Evolutionary conservation across 805 yeast genomes (phyloP), one percentile per base, ranked within the genome.

Genomic region (Yarrowia hollandica): DNA sequence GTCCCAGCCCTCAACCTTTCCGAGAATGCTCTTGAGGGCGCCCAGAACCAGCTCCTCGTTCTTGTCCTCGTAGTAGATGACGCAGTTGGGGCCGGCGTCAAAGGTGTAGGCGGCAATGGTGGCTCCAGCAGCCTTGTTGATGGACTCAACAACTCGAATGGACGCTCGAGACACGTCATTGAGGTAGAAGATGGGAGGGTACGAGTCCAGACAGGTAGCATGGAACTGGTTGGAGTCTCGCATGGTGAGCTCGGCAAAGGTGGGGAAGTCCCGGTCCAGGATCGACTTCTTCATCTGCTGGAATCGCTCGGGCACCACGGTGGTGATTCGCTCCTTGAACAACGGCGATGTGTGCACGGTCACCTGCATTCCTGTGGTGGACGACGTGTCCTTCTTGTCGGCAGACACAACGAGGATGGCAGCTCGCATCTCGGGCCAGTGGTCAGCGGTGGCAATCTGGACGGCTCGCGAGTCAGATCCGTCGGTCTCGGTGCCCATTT

Each of bases 21-120:
- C 72, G 68, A 90, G 84, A 63, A 81, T 78, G 60, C 78, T 75
- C 72, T 84, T 76, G 61, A 94, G 74, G 64, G 88, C 77, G 3
- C 90, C 85, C 65, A 92, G 79, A 6, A 94, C 84, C 62, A 76
- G 78, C n/a, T 74, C 66, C 73, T 90, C 96, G 73, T 92, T 82
- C 67, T 83, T 77, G 64, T 80, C 80, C 69, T 85, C 83, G 71
- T 94, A 94, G 75, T 94, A 94, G 62, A 94, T 81, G 42, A 94
- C 99, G 18, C 97, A 96, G 74, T 94, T 94, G 73, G 99, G 99
- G 70, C 99, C 99, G 28, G 99, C 99, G 73, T 94, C 99, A 69
- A 87, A 94, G 1, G 99, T 94, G 74, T 94, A 94, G 34, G 98
- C 98, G 11, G 96, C 99, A 59, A 92, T 79, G 11, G 80, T 79